Evolutionary conservation across 225 moss, liverwort and hornwort genomes (phyloP).

Genomic region (Bryum argenteum): DNA sequence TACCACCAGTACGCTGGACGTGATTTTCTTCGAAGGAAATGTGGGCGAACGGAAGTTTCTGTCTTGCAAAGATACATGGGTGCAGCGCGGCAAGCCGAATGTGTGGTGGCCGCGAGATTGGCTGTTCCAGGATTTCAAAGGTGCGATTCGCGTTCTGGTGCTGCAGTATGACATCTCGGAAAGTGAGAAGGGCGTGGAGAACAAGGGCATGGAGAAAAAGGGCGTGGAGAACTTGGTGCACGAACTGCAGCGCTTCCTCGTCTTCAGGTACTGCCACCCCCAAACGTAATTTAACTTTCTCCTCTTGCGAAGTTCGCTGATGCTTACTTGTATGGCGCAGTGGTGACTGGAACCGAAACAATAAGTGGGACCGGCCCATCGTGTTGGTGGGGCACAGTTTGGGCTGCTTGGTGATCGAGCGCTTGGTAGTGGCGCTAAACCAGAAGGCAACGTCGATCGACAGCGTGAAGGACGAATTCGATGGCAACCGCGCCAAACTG

Average conservation of each 20-base stretch:
- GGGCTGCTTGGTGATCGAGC: slow-evolving; percentile 46
- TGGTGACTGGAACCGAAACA: slow-evolving; percentile 33
- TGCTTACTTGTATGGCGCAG: slow-evolving; percentile 22
- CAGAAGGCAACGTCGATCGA: slow-evolving; percentile 14
- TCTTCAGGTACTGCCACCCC: slow-evolving; percentile 33
- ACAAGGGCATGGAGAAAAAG: no score
- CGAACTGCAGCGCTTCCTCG: slow-evolving; percentile 30
- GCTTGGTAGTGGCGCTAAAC: slow-evolving; percentile 42
- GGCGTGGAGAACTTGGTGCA: slow-evolving; percentile 38
- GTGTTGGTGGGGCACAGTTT: slow-evolving; percentile 53
- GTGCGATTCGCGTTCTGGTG: slow-evolving; percentile 43
- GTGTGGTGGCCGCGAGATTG: slow-evolving; percentile 54
- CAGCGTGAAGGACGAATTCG: slow-evolving; percentile 17
- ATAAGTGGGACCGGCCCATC: slow-evolving; percentile 41
- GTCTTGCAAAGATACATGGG: background rate
- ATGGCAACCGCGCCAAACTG: slow-evolving; percentile 10
- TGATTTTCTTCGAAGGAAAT: no score
- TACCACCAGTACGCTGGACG: no score
- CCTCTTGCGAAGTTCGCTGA: no score
- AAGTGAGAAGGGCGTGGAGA: slow-evolving; percentile 24
- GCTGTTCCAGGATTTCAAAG: slow-evolving; percentile 32
- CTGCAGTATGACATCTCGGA: slow-evolving; percentile 48
- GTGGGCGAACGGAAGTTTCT: slow-evolving; percentile 2
- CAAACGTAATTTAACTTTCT: background rate
- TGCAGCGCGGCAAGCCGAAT: slow-evolving; percentile 11